Percentiles rank a stretch among this genome's conserved stretches.
Conservation (phyloP, 2,329 filamentous ascomycete species). For the Cladophialophora exuberans region DNA sequence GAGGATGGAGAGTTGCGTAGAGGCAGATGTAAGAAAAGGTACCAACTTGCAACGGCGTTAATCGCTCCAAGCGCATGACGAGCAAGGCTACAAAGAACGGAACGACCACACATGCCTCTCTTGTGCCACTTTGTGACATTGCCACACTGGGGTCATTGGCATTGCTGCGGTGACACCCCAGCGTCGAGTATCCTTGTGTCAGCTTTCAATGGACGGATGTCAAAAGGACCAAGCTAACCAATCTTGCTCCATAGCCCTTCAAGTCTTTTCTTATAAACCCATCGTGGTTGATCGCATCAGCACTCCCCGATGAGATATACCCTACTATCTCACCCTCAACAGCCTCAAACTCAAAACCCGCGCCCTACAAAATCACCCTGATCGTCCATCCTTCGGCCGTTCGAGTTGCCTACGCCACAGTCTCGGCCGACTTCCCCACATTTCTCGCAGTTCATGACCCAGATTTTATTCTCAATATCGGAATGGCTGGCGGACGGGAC, state of each 20-base stretch:
- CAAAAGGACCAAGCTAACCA: too few species aligned
- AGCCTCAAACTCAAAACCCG: constrained; percentile 33
- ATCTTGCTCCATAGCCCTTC: constrained; percentile 64
- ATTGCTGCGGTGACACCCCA: background rate
- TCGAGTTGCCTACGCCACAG: constrained; percentile 70
- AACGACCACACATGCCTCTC: too few species aligned
- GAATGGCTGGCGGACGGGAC: constrained; percentile 69
- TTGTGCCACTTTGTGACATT: too few species aligned
- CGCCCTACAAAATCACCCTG: constrained; percentile 56
- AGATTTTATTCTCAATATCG: constrained; percentile 76
- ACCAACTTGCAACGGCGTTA: too few species aligned
- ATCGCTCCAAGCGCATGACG: too few species aligned
- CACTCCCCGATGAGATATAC: constrained; percentile 65
- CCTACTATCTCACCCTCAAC: constrained; percentile 52
- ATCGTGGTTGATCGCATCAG: constrained; percentile 75
- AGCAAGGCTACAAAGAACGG: too few species aligned
- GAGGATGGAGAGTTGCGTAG: too few species aligned
- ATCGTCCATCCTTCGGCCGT: constrained; percentile 68
- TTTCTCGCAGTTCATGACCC: constrained; percentile 61
- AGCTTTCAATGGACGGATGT: background rate
- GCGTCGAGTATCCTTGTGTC: background rate
- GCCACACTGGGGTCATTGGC: too few species aligned
- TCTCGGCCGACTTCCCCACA: constrained; percentile 65
- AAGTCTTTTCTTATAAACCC: constrained; percentile 75
- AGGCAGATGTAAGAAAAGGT: too few species aligned